A percentile compares a stretch with the other conserved stretches of the same genome.
These are phyloP conservation scores for Colletotrichum lentis DNA, from an alignment of 2,329 filamentous ascomycete species.

Conservation along the genomic window DNA sequence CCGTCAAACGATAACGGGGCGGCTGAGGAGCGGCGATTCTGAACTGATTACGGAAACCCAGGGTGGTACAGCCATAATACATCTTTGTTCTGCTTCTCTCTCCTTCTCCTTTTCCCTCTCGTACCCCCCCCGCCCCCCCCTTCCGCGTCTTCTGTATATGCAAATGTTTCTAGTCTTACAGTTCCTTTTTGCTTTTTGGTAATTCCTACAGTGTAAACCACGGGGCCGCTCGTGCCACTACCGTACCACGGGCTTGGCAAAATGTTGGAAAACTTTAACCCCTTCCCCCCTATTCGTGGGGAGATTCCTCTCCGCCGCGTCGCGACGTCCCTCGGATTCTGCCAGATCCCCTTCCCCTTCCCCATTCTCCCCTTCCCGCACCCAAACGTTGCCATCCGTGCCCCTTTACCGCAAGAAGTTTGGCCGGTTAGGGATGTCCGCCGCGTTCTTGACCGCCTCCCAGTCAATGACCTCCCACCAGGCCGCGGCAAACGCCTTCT, in stretches of 20 bases:
- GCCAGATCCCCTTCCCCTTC: not conserved
- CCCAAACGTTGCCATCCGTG: no score
- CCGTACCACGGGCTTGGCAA: not conserved
- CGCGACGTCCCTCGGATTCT: not conserved
- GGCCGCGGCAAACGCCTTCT: constrained; percentile 74
- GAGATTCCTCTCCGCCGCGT: not conserved
- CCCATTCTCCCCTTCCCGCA: no score
- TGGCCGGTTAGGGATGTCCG: constrained; percentile 28
- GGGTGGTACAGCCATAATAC: constrained; percentile 36
- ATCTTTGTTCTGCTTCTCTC: constrained; percentile 4
- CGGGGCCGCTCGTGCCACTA: not conserved
- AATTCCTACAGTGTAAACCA: constrained; percentile 20
- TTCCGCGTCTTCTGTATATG: constrained; percentile 26
- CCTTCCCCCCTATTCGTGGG: not conserved
- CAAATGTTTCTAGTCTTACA: constrained; percentile 35
- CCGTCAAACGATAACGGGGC: not conserved
- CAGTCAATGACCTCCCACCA: constrained; percentile 95
- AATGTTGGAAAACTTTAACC: not conserved
- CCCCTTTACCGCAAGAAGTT: constrained; percentile 16
- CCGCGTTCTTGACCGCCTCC: constrained; percentile 69
- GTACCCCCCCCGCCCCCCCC: not conserved
- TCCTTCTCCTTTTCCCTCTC: no score
- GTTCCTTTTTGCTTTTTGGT: constrained; percentile 28
- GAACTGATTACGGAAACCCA: constrained; percentile 3
- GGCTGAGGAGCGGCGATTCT: not conserved